Percentiles rank a stretch among this genome's conserved stretches.
Conservation (phyloP, 192 early-diverging fungal species). For the Entomortierella chlamydospora region DNA sequence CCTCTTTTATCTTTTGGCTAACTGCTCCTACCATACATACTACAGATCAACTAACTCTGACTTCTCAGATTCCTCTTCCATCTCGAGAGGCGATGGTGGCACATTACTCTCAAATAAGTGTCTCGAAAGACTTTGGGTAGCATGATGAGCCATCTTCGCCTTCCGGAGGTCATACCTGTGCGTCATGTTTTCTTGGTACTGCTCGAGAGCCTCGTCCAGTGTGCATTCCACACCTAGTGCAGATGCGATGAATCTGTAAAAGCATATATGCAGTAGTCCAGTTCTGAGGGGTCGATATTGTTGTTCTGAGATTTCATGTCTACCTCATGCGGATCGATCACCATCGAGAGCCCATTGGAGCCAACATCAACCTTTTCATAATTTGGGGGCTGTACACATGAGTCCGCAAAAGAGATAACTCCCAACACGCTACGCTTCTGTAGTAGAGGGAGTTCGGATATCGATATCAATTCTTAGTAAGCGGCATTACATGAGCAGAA, state of each 20-base stretch:
- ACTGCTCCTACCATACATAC: constrained; percentile 25
- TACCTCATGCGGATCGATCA: constrained; percentile 14
- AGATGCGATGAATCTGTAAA: constrained; percentile 39
- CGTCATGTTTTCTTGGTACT: constrained; percentile 20
- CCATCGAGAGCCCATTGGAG: constrained; percentile 29
- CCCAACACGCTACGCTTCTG: constrained; percentile 31
- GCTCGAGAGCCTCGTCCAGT: constrained; percentile 28
- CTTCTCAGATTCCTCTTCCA: neutral
- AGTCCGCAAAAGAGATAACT: constrained; percentile 16
- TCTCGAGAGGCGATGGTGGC: constrained; percentile 17
- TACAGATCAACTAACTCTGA: constrained; percentile 23
- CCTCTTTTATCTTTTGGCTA: neutral
- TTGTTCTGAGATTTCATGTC: constrained; percentile 1
- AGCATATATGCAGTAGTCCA: constrained; percentile 41
- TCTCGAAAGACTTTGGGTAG: constrained; percentile 23
- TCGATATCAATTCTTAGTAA: too few relatives aligned
- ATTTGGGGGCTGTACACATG: constrained; percentile 27
- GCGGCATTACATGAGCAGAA: neutral
- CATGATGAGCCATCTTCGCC: constrained; percentile 11
- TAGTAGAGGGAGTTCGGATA: too few relatives aligned
- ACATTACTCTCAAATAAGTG: constrained; percentile 34
- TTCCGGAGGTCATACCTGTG: neutral
- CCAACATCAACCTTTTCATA: constrained; percentile 47
- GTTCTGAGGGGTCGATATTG: constrained; percentile 8
- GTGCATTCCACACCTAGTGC: constrained; percentile 35